Evolutionary conservation across 805 yeast genomes (phyloP).

Genomic region (Teunomyces lycoperdinae): DNA sequence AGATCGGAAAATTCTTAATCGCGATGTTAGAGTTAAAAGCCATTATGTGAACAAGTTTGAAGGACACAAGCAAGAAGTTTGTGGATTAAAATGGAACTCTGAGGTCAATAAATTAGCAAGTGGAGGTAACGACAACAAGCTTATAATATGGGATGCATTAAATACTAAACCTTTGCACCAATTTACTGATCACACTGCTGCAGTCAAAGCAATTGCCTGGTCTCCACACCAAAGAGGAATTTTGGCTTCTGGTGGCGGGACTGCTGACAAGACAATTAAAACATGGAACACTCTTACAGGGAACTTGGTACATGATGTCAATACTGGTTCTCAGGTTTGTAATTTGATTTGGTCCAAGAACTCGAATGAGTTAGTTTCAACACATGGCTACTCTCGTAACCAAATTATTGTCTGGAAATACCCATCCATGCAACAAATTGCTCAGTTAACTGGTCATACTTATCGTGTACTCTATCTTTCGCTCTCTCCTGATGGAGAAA

Average conservation of each 20-base stretch:
- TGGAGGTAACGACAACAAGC: conserved; percentile 91
- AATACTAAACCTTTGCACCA: conserved; percentile 64
- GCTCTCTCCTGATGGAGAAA: conserved; percentile 92
- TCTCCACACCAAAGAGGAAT: conserved; percentile 95
- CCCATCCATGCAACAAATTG: conserved; percentile 88
- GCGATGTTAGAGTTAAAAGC: conserved; percentile 87
- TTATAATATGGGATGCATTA: conserved; percentile 85
- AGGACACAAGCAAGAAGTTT: conserved; percentile 88
- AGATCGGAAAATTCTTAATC: conserved; percentile 78
- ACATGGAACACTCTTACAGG: conserved; percentile 92
- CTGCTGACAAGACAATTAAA: conserved; percentile 86
- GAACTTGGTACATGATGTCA: conserved; percentile 68
- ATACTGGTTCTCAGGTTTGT: conserved; percentile 96
- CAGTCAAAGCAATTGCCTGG: conserved; percentile 97
- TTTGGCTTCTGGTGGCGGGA: conserved; percentile 95
- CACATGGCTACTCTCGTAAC: conserved; percentile 91
- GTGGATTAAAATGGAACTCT: conserved; percentile 92
- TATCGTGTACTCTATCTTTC: conserved; percentile 87
- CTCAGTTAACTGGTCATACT: conserved; percentile 91
- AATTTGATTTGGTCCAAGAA: conserved; percentile 90
- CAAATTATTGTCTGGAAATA: conserved; percentile 94
- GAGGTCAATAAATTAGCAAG: conserved; percentile 90
- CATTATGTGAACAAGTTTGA: conserved; percentile 73
- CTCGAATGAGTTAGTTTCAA: conserved; percentile 87
- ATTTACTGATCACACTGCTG: conserved; percentile 85